Evolutionary conservation across 1,284 basidiomycete genomes (phyloP).

Genomic region (Ceratobasidium sp.): DNA sequence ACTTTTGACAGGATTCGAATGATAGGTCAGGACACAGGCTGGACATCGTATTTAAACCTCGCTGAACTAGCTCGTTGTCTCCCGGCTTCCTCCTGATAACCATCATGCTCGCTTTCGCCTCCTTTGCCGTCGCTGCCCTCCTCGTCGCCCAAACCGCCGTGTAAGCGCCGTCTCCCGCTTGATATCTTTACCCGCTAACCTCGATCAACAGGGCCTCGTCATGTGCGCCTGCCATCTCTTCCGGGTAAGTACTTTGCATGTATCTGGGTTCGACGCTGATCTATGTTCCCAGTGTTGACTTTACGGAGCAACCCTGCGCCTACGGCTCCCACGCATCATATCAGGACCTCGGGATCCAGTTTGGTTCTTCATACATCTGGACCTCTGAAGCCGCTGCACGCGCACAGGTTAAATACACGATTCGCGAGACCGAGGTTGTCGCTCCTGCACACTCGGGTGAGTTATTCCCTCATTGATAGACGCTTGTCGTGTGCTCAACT

Average conservation of each 20-base stretch:
- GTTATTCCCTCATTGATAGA: neutral
- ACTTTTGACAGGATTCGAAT: slow-evolving; percentile 12
- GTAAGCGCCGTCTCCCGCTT: neutral
- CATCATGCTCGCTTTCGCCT: slow-evolving; percentile 14
- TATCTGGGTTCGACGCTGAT: neutral
- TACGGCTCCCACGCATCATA: slow-evolving; percentile 1
- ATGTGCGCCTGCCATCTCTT: neutral
- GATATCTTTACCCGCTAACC: neutral
- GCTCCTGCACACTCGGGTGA: neutral
- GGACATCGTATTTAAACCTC: neutral
- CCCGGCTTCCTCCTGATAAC: neutral
- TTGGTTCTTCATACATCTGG: slow-evolving; percentile 1
- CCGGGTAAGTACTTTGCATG: neutral
- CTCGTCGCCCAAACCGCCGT: slow-evolving; percentile 3
- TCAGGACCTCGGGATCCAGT: slow-evolving; percentile 7
- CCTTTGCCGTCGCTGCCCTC: neutral
- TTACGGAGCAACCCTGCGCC: neutral
- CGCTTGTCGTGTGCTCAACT: slow-evolving; percentile 10
- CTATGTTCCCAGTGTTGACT: neutral
- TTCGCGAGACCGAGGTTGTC: neutral
- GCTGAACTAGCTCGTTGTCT: neutral
- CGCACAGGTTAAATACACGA: neutral
- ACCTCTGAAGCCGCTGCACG: neutral
- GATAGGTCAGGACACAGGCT: slow-evolving; percentile 25
- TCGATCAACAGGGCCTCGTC: neutral